Percentiles rank a stretch among this genome's conserved stretches.
Evolutionary conservation across 495 filamentous ascomycete genomes (phyloP).

Genomic region (Xylaria castorea): DNA sequence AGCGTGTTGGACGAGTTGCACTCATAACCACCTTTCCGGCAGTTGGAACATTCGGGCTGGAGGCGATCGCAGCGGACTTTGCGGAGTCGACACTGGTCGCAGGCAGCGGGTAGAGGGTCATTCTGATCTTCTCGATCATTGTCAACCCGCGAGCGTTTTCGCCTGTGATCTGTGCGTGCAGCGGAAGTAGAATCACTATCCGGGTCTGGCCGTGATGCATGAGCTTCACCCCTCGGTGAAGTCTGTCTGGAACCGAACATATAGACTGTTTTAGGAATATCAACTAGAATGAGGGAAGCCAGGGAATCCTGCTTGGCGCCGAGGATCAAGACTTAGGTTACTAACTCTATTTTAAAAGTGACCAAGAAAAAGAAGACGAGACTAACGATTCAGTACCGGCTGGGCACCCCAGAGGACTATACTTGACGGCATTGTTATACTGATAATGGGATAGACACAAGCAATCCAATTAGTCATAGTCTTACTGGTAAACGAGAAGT

Average conservation of each 20-base stretch:
- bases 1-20: constrained; percentile 24
- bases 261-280: not conserved
- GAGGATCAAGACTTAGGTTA: not conserved
- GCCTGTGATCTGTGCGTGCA: not conserved
- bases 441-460: constrained; percentile 2
- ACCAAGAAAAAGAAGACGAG: not conserved
- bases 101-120: constrained; percentile 31
- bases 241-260: constrained; percentile 11
- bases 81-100: constrained; percentile 45
- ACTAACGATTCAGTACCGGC: constrained; percentile 8
- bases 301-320: constrained; percentile 3
- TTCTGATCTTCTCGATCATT: constrained; percentile 26
- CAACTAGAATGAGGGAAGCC: not conserved
- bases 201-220: constrained; percentile 7
- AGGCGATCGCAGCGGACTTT: constrained; percentile 48
- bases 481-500: constrained; percentile 1
- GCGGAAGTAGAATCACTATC: constrained; percentile 7
- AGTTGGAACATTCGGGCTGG: constrained; percentile 45
- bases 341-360: constrained; percentile 5
- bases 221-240: not conserved
- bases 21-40: constrained; percentile 37
- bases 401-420: not conserved
- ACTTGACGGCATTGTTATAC: constrained; percentile 1
- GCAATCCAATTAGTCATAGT: constrained; percentile 10
- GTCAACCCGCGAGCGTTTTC: constrained; percentile 17